Conservation (phyloP, 345 rosid genomes). For the Eucalyptus decipiens region DNA sequence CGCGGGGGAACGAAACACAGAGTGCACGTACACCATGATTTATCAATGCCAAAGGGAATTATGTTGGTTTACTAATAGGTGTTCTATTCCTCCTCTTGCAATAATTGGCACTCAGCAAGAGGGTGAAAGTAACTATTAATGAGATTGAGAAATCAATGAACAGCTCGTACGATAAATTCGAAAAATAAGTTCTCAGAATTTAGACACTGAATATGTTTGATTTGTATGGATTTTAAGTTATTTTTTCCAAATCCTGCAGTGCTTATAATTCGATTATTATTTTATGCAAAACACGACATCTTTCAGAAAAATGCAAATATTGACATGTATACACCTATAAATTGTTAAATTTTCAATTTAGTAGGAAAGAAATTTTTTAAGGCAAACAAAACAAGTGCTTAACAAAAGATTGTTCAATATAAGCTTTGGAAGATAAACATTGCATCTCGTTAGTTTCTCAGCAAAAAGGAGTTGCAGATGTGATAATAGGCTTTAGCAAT, state of each 20-base stretch:
- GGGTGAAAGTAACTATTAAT: not conserved
- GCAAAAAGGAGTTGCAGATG: not conserved
- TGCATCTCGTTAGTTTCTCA: not conserved
- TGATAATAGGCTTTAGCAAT: not conserved
- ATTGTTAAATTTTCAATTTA: not conserved
- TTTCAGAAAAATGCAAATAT: not conserved
- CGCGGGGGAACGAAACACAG: not conserved
- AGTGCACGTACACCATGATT: not conserved
- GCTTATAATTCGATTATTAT: not conserved
- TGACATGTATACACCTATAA: not conserved
- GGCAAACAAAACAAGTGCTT: not conserved
- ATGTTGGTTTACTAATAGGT: not conserved
- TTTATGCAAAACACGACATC: not conserved
- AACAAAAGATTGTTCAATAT: not conserved
- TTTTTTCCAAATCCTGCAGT: not conserved
- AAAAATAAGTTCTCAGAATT: not conserved
- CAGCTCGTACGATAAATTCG: not conserved
- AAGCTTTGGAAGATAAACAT: not conserved
- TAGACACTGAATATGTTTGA: not conserved
- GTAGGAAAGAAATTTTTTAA: not conserved
- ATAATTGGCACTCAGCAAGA: not conserved
- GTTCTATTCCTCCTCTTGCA: not conserved
- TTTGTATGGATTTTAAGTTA: not conserved
- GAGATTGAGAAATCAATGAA: not conserved
- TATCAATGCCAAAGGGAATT: not conserved